Conservation (phyloP, 306 rosid genomes). For the Inga leiocalycina region DNA sequence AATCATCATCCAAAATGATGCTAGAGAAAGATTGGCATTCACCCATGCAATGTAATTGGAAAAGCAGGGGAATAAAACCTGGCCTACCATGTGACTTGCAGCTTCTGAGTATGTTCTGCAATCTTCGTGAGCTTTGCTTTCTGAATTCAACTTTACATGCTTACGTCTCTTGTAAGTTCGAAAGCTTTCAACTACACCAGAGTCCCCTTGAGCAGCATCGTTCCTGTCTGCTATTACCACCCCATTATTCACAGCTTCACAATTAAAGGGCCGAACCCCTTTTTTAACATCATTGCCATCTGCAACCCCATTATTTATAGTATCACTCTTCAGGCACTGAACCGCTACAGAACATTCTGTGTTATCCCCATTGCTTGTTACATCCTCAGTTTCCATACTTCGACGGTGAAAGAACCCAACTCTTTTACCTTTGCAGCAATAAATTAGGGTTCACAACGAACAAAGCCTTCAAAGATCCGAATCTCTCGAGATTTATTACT, state of each 20-base stretch:
- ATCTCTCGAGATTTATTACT: conserved; percentile 34
- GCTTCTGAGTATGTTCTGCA: conserved; percentile 45
- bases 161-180: conserved; percentile 91
- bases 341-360: conserved; percentile 35
- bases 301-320: conserved; percentile 39
- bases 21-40: conserved; percentile 13
- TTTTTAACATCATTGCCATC: conserved; percentile 35
- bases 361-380: conserved; percentile 43
- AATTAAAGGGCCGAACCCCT: conserved; percentile 37
- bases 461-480: conserved; percentile 42
- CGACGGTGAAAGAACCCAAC: conserved; percentile 28
- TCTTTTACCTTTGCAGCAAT: conserved; percentile 29
- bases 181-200: conserved; percentile 42
- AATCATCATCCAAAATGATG: conserved; percentile 1
- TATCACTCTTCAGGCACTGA: conserved; percentile 24
- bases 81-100: conserved; percentile 42
- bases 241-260: conserved; percentile 42
- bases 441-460: conserved; percentile 64
- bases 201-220: conserved; percentile 45
- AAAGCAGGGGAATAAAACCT: conserved; percentile 47
- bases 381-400: conserved; percentile 58
- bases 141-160: conserved; percentile 45
- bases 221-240: conserved; percentile 28
- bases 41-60: conserved; percentile 14
- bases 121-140: conserved; percentile 49